Evolutionary conservation across 768 basidiomycete species (phyloP).

Genomic region (Candolleomyces aberdarensis): DNA sequence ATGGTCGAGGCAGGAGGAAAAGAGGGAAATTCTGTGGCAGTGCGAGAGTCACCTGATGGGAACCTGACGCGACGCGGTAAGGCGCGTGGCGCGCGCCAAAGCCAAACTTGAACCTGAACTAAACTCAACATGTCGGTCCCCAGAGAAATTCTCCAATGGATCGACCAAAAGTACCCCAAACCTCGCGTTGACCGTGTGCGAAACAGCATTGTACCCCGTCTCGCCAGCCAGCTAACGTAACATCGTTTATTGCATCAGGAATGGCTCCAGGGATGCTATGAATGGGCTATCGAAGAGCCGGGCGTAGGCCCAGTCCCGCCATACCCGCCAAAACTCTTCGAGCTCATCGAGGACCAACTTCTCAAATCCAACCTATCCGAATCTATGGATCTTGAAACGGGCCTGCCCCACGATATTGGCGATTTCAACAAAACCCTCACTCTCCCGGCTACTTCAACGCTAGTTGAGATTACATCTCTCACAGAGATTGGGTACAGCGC

Average conservation of each 20-base stretch:
- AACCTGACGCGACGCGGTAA: neutral
- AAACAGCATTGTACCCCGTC: neutral
- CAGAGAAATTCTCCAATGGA: conserved; percentile 45
- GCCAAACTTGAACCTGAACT: neutral
- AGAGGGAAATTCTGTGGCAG: too few species aligned
- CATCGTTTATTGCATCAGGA: conserved; percentile 40
- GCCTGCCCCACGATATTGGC: conserved; percentile 50
- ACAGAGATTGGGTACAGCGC: conserved; percentile 86
- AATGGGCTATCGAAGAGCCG: conserved; percentile 54
- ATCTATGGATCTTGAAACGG: conserved; percentile 69
- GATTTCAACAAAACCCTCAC: conserved; percentile 29
- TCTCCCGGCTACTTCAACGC: conserved; percentile 45
- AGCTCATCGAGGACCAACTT: conserved; percentile 61
- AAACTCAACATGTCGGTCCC: conserved; percentile 27
- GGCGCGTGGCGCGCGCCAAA: neutral
- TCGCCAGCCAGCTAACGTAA: neutral
- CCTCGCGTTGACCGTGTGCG: conserved; percentile 64
- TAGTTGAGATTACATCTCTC: conserved; percentile 75
- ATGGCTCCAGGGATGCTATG: conserved; percentile 74
- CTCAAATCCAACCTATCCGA: conserved; percentile 69
- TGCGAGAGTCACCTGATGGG: too few species aligned
- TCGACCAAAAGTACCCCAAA: conserved; percentile 51
- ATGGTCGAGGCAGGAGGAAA: too few species aligned
- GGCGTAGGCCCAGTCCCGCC: conserved; percentile 39
- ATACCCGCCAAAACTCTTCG: conserved; percentile 49